Conservation (phyloP, 2,329 filamentous ascomycete species). For the Xylariaceae sp. region DNA sequence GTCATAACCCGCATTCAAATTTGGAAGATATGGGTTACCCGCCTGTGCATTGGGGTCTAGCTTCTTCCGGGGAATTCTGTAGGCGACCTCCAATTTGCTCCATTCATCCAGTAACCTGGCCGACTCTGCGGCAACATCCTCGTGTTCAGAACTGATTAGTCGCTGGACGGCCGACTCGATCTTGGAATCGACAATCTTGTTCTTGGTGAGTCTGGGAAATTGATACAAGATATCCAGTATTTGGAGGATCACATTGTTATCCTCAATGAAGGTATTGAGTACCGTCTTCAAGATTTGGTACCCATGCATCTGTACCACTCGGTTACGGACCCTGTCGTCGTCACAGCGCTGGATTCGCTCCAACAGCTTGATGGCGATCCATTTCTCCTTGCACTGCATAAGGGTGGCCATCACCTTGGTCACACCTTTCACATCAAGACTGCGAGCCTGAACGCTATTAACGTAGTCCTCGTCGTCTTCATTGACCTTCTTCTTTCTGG, state of each 20-base stretch:
- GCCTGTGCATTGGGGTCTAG: conserved; percentile 62
- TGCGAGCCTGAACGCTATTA: conserved; percentile 56
- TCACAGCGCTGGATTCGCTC: conserved; percentile 82
- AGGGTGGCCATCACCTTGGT: conserved; percentile 62
- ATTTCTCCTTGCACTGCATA: conserved; percentile 98
- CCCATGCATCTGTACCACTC: conserved; percentile 92
- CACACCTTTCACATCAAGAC: conserved; percentile 31
- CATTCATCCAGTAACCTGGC: conserved; percentile 73
- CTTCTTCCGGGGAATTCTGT: conserved; percentile 90
- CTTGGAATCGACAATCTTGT: conserved; percentile 95
- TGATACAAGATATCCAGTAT: conserved; percentile 84
- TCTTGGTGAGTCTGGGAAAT: conserved; percentile 85
- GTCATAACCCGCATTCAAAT: conserved; percentile 58
- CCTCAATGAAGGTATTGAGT: conserved; percentile 79
- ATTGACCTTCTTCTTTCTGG: conserved; percentile 83
- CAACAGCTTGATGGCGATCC: conserved; percentile 95
- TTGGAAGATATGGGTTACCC: conserved; percentile 35
- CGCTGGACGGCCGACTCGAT: conserved; percentile 78
- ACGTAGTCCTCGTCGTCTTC: conserved; percentile 96
- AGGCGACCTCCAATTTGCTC: conserved; percentile 85
- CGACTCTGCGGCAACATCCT: conserved; percentile 69
- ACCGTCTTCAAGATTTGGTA: conserved; percentile 92
- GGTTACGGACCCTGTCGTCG: conserved; percentile 81
- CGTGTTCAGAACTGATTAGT: conserved; percentile 64
- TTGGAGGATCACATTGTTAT: conserved; percentile 84